Base-by-base conservation (phyloP, 1,139 yeast species). In the Suhomyces bribrorum region DNA sequence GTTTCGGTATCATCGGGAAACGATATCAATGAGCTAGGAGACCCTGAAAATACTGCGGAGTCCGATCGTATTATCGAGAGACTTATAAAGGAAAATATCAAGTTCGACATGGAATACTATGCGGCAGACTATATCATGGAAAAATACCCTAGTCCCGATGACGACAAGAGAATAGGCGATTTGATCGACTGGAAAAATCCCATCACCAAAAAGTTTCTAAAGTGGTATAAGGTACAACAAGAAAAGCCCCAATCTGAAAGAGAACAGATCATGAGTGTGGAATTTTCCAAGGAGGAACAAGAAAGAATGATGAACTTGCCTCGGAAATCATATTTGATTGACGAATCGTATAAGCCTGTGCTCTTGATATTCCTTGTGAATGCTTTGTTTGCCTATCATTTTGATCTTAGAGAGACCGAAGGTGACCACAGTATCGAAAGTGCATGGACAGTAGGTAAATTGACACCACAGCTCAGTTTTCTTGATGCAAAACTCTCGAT, bases 361-460 rank as follows among this genome's bases (percentile, higher is more conserved):
- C 56, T 79, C 2, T 81, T 86, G 49, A 64, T 83, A 23, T 71
- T 86, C 1, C 59, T 90, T 1, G 56, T 87, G 0, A 79, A 87
- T 14, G 47, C 89, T 1, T 53, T 92, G 14, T 92, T 86, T 61
- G 81, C 86, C 0, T 84, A 80, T 51, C 75, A 78, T 41, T 89
- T 83, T 55, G 97, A 92, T 46, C 58, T 74, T 34, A 66, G 96
- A 27, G 86, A 85, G 37, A 84, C 81, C 20, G 77, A 73, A 53
- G 96, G 95, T 7, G 95, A 86, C 15, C 79, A 81, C 37, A 87
- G 81, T 14, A 81, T 85, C 7, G 98, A 92, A 61, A 85, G 95
- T 45, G 89, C 95, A 0, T 92, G 97, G 98, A 83, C 94, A 0
- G 75, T 92, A 11, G 97, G 97, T 2, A 88, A 84, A 52, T 57